Conservation (phyloP, 2,329 filamentous ascomycete genomes). For the Diaporthe helianthi region DNA sequence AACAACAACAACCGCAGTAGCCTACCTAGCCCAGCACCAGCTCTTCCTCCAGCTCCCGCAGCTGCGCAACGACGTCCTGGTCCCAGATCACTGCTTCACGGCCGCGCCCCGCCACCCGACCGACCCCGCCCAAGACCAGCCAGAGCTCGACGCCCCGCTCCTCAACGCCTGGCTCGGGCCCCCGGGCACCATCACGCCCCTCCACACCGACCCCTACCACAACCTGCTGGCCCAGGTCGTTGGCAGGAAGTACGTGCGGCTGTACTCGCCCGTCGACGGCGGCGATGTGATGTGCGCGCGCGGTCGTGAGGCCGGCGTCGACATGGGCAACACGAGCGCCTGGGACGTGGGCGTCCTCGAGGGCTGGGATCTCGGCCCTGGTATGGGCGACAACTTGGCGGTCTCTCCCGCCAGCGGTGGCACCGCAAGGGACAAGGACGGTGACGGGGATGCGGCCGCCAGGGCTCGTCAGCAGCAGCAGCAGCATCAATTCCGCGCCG, state of each 20-base stretch:
- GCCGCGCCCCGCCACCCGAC: slow-evolving; percentile 64
- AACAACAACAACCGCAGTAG: neutral
- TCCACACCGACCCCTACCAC: slow-evolving; percentile 94
- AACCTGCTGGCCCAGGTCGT: slow-evolving; percentile 91
- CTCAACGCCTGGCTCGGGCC: slow-evolving; percentile 96
- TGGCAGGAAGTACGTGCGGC: slow-evolving; percentile 87
- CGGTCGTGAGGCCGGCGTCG: slow-evolving; percentile 71
- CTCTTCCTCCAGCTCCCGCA: slow-evolving; percentile 82
- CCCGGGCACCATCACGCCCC: slow-evolving; percentile 82
- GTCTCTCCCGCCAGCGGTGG: neutral
- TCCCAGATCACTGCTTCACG: slow-evolving; percentile 87
- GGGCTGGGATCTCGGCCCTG: slow-evolving; percentile 57
- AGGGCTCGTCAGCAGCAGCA: slow-evolving; percentile 38
- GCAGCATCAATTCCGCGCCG: slow-evolving; percentile 57
- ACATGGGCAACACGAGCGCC: slow-evolving; percentile 90
- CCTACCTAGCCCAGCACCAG: slow-evolving; percentile 90
- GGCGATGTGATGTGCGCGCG: slow-evolving; percentile 61
- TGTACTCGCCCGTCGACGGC: slow-evolving; percentile 74
- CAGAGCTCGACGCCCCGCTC: slow-evolving; percentile 61
- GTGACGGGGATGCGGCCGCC: slow-evolving; percentile 31
- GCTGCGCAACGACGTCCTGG: slow-evolving; percentile 75
- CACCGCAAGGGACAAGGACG: slow-evolving; percentile 12
- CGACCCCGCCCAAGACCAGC: slow-evolving; percentile 45
- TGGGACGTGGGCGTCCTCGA: slow-evolving; percentile 78
- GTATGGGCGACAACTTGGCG: neutral